Percentiles rank a stretch among this genome's conserved stretches.
phyloP scores from a whole-genome alignment of 805 yeast species.

The Saturnispora diversa region DNA sequence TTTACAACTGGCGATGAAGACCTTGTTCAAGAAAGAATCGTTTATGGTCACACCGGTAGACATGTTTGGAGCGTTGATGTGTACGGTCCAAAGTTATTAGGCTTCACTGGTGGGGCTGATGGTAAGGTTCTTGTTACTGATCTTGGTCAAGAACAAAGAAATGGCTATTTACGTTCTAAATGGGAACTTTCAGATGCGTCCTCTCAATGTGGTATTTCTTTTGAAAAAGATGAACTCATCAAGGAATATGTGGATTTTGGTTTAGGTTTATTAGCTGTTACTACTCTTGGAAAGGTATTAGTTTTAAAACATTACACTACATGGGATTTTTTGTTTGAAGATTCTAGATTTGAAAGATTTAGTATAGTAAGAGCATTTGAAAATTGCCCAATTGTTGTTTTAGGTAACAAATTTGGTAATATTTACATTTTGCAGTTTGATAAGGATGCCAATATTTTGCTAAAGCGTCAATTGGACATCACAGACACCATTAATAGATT shows the following conservation, averaged over 20 bases:
- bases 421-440: constrained; percentile 37
- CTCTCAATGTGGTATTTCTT: constrained; percentile 19
- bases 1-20: constrained; percentile 27
- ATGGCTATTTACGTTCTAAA: constrained; percentile 23
- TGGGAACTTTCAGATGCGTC: constrained; percentile 32
- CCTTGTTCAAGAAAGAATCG: constrained; percentile 38
- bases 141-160: constrained; percentile 29
- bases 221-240: constrained; percentile 45
- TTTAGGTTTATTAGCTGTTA: constrained; percentile 41
- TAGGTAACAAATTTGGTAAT: constrained; percentile 35
- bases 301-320: constrained; percentile 19
- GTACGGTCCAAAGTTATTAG: constrained; percentile 36
- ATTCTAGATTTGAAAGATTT: constrained; percentile 22
- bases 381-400: constrained; percentile 17
- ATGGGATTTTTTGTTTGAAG: constrained; percentile 28
- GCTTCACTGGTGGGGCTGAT: constrained; percentile 91
- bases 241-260: constrained; percentile 50
- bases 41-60: constrained; percentile 74
- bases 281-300: constrained; percentile 53
- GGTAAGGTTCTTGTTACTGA: constrained; percentile 69
- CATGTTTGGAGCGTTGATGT: constrained; percentile 79
- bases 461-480: constrained; percentile 19
- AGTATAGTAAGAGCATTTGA: constrained; percentile 24
- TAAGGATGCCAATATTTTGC: constrained; percentile 27
- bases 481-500: constrained; percentile 34